Base-by-base conservation (phyloP, 495 filamentous ascomycete species). In the Hypoxylon lenormandii region DNA sequence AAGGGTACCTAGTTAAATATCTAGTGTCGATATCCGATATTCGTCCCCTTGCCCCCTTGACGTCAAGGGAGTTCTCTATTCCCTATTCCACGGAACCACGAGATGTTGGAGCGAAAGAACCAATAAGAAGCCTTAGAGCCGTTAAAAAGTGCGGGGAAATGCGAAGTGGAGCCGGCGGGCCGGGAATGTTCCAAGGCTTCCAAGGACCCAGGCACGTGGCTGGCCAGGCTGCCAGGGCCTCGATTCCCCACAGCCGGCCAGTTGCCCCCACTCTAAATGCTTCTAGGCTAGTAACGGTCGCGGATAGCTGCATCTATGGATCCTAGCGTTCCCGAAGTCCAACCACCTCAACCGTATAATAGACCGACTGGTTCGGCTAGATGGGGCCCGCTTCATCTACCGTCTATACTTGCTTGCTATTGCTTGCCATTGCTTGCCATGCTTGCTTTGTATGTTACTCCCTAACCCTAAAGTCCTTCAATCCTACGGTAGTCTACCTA, bases 281-380 rank as follows among this genome's bases (percentile, higher is more conserved):
- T 57, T 43, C 51, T 23, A 43, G 18, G 38, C 37, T 50, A 33
- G 53, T 47, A 49, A 57, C 66, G 46, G 53, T 51, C 28, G 46
- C 68, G 68, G 62, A 61, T 66, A 66, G 46, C 5, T 62, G 50
- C 68, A 49, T 70, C 12, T 33, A 11, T 7, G 30, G 13, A 10
- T 15, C 54, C 60, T 60, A 56, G 56, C 46, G 67, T 50, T 65
- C 60, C 62, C 68, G 61, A 53, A 56, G 45, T 46, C 47, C 42
- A 60, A 43, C 50, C 60, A 58, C 53, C 58, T 23, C 22, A 60
- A 37, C 60, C 66, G 52, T 26, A 45, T 30, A 52, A 51, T 23
- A 59, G 51, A 22, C 66, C 54, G 60, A 49, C 47, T 60, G 49
- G 54, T 55, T 70, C 66, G 60, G 66, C 59, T 61, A 28, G 36